phyloP scores from a whole-genome alignment of 1,284 basidiomycete genomes.

The Tremellales sp. region DNA sequence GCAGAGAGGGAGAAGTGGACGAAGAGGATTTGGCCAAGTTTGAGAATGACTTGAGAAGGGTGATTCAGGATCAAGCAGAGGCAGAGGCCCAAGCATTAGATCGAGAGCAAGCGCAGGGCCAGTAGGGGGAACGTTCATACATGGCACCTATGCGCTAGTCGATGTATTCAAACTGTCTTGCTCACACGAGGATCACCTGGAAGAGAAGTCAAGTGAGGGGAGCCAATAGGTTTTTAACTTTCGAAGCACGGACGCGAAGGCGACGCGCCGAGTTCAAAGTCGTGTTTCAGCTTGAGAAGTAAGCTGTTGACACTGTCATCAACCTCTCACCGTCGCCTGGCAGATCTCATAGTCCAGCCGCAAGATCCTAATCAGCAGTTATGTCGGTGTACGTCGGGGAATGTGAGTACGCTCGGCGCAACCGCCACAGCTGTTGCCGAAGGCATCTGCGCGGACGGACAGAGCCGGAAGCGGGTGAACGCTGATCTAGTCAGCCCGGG shows the following conservation, averaged over 20 bases:
- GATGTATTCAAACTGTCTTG: too few relatives aligned
- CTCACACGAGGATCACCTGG: too few relatives aligned
- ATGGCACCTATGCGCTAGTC: too few relatives aligned
- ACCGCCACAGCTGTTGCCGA: too few relatives aligned
- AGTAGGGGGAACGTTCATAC: not conserved
- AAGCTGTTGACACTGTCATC: not conserved
- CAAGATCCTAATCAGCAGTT: too few relatives aligned
- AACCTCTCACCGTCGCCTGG: not conserved
- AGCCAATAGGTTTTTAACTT: not conserved
- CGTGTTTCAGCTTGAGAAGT: too few relatives aligned
- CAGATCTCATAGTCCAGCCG: too few relatives aligned
- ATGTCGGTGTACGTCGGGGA: slow-evolving; percentile 44
- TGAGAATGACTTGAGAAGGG: not conserved
- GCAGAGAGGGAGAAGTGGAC: not conserved
- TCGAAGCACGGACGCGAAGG: too few relatives aligned
- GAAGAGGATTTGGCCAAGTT: not conserved
- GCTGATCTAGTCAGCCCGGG: slow-evolving; percentile 53
- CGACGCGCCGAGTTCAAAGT: not conserved
- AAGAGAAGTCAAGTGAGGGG: not conserved
- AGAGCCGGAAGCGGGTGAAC: too few relatives aligned
- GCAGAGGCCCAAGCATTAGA: not conserved
- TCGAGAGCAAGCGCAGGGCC: not conserved
- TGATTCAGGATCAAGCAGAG: not conserved
- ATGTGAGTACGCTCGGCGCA: slow-evolving; percentile 37
- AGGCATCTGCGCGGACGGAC: too few relatives aligned